phyloP scores from a whole-genome alignment of 1,284 basidiomycete species.

The Ustilago nuda region DNA sequence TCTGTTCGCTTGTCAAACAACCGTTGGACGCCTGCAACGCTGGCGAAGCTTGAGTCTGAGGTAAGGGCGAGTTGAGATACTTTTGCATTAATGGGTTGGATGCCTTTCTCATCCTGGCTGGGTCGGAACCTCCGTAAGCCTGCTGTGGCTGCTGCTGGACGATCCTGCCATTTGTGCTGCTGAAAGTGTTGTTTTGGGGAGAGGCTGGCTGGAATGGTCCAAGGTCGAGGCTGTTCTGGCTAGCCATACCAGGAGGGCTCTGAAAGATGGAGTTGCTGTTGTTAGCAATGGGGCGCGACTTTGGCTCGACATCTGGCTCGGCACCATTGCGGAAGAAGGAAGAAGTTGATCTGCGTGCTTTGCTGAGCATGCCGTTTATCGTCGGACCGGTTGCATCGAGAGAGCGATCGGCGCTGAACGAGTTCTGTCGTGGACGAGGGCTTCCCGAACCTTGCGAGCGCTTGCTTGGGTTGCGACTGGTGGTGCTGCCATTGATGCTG shows the following conservation, averaged over 20 bases:
- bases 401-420: conserved; percentile 42
- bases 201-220: conserved; percentile 60
- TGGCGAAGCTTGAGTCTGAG: conserved; percentile 36
- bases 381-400: conserved; percentile 34
- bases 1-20: conserved; percentile 13
- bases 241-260: conserved; percentile 55
- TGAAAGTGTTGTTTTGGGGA: conserved; percentile 20
- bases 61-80: conserved; percentile 47
- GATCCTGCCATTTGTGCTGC: conserved; percentile 21
- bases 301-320: conserved; percentile 24
- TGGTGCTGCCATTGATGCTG: conserved; percentile 47
- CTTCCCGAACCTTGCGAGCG: conserved; percentile 47
- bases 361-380: conserved; percentile 38
- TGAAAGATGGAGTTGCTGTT: conserved; percentile 38
- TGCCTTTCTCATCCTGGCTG: conserved; percentile 31
- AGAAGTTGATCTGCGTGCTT: conserved; percentile 46
- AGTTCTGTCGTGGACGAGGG: conserved; percentile 37
- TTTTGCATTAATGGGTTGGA: conserved; percentile 46
- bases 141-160: conserved; percentile 25
- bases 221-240: conserved; percentile 58
- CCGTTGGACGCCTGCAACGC: conserved; percentile 4
- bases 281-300: conserved; percentile 14
- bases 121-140: not conserved
- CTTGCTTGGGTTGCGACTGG: conserved; percentile 48
- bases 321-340: conserved; percentile 41